phyloP scores from a whole-genome alignment of 2,329 filamentous ascomycete genomes.

The Colletotrichum spinosum region DNA sequence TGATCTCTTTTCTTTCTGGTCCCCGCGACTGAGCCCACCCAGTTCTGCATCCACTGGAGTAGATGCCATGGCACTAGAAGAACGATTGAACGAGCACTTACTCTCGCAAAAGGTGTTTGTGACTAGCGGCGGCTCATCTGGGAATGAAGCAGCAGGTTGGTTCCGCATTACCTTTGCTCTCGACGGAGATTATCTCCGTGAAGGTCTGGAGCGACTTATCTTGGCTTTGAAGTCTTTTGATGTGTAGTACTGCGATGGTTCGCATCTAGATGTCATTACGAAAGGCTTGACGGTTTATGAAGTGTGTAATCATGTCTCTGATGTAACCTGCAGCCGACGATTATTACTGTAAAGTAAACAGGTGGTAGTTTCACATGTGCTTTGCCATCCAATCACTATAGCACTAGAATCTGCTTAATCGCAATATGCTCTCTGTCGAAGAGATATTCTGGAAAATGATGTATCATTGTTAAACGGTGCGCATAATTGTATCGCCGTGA shows the following conservation, averaged over 20 bases:
- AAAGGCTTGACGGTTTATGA: too few species aligned
- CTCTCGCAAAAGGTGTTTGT: conserved; percentile 48
- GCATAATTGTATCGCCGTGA: rapidly evolving
- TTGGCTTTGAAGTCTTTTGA: not conserved
- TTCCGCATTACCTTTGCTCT: conserved; percentile 54
- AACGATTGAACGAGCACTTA: conserved; percentile 43
- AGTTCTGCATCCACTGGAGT: not conserved
- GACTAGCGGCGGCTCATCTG: conserved; percentile 50
- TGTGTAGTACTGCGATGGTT: not conserved
- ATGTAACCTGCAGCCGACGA: too few species aligned
- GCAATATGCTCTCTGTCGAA: too few species aligned
- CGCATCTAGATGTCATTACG: too few species aligned
- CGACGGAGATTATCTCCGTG: conserved; percentile 43
- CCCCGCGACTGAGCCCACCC: not conserved
- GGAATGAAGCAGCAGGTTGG: conserved; percentile 51
- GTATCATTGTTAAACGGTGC: rapidly evolving
- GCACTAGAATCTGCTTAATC: too few species aligned
- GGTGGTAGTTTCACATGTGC: too few species aligned
- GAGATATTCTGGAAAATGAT: rapidly evolving
- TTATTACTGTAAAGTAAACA: too few species aligned
- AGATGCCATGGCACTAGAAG: conserved; percentile 9
- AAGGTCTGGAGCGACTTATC: conserved; percentile 37
- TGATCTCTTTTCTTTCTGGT: conserved; percentile 57
- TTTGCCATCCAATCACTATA: too few species aligned
- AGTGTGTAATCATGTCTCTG: too few species aligned